Conservation (phyloP, 768 basidiomycete genomes). For the Lentinula edodes region DNA sequence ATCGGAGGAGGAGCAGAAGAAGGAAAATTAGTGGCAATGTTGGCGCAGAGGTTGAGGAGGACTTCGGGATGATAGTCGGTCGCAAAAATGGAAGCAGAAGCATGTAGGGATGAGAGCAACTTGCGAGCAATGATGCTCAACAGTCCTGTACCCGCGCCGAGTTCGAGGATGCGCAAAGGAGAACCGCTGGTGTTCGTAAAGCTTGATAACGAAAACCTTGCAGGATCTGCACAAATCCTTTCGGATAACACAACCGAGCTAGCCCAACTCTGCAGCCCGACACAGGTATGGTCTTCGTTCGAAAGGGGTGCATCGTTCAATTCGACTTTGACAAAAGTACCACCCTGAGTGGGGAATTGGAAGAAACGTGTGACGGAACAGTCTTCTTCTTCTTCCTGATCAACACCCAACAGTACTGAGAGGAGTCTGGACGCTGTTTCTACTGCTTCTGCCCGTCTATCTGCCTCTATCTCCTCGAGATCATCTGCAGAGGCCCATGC, state of each 20-base stretch:
- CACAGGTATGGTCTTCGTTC: constrained; percentile 66
- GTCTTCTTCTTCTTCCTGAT: constrained; percentile 33
- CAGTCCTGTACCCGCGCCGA: constrained; percentile 84
- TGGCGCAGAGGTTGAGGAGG: constrained; percentile 57
- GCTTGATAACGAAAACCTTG: constrained; percentile 28
- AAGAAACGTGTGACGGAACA: constrained; percentile 45
- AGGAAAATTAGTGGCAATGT: constrained; percentile 50
- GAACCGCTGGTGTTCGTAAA: constrained; percentile 10
- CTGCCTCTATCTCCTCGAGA: constrained; percentile 25
- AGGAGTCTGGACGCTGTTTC: constrained; percentile 60
- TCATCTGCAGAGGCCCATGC: constrained; percentile 33
- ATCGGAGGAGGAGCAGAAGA: constrained; percentile 21
- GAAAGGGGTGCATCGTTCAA: constrained; percentile 68
- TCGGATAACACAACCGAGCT: constrained; percentile 69
- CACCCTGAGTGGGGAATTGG: constrained; percentile 29
- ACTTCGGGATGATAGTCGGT: constrained; percentile 81
- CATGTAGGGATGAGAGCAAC: constrained; percentile 21
- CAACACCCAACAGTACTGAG: constrained; percentile 40
- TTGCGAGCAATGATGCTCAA: constrained; percentile 66
- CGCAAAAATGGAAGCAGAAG: constrained; percentile 39
- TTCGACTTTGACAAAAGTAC: constrained; percentile 36
- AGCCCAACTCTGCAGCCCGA: constrained; percentile 84
- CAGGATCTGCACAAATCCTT: constrained; percentile 47
- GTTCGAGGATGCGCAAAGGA: constrained; percentile 55
- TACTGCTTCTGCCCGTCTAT: constrained; percentile 35